phyloP scores from a whole-genome alignment of 139 green algal genomes.

The Chlorella sp. region DNA sequence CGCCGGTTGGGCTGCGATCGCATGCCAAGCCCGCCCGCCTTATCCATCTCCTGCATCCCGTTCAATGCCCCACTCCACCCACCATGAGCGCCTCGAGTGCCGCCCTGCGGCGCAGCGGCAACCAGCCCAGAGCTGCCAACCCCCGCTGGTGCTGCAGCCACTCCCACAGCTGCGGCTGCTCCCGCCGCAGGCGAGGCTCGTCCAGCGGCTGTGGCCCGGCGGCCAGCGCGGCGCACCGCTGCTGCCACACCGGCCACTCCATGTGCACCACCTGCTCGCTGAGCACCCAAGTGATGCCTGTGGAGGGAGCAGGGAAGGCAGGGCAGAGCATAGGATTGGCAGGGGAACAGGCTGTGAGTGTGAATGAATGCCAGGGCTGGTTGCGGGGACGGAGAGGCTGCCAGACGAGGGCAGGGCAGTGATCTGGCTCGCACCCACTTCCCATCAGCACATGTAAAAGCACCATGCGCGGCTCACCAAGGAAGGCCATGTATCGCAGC shows the following conservation, averaged over 20 bases:
- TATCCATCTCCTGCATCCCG: not conserved
- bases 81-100: constrained; percentile 12
- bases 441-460: too few relatives aligned
- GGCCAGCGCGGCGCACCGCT: not conserved
- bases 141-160: constrained; percentile 59
- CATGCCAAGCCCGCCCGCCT: too few relatives aligned
- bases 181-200: not conserved
- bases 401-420: too few relatives aligned
- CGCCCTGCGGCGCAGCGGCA: constrained; percentile 21
- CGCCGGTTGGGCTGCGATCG: too few relatives aligned
- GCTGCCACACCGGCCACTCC: constrained; percentile 24
- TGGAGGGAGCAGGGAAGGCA: not conserved
- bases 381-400: too few relatives aligned
- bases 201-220: not conserved
- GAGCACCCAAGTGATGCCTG: constrained; percentile 57
- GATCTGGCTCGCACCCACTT: too few relatives aligned
- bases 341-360: not conserved
- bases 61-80: not conserved
- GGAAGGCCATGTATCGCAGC: constrained; percentile 62
- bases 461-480: too few relatives aligned
- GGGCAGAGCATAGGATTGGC: too few relatives aligned
- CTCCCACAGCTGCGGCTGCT: constrained; percentile 22
- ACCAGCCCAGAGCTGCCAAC: constrained; percentile 49
- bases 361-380: too few relatives aligned
- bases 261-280: constrained; percentile 46